Evolutionary conservation across 2,329 filamentous ascomycete species (phyloP), one percentile per base, ranked within the genome.

Genomic region (Gnomoniopsis smithogilvyi): DNA sequence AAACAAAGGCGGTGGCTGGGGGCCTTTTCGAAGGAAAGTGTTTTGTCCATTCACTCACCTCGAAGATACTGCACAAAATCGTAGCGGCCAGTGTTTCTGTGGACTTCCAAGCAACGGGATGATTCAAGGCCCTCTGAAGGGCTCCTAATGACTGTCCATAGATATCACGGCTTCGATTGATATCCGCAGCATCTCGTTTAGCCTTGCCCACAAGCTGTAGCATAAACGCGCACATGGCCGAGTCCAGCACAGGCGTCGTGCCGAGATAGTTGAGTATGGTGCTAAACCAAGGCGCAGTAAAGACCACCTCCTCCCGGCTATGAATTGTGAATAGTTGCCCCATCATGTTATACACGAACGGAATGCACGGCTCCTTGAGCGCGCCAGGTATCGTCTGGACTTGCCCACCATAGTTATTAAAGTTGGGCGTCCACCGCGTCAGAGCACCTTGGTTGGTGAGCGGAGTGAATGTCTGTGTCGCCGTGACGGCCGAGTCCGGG

Each of bases 1-100:
- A 30, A 4, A 8, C 4, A 30, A 30, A 8, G 4, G 26, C 26
- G 8, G 26, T 30, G 26, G 4, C 26, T 8, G 8, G 26, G 26
- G 26, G 8, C 4, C 26, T 8, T 30, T n/a, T 41, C 6, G 36
- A 41, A 14, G 36, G 36, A 14, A 8, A 12, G 36, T 41, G 15
- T n/a, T 15, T 10, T 2, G 10, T 19, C 11, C 10, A 14, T 21
- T 38, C 3, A 53, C 55, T 50, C 66, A 76, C 72, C 70, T 76
- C 75, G 36, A 71, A 76, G 17, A 74, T 64, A 55, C 74, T 74
- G 45, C 77, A 64, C 43, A 78, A 62, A 64, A 77, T 75, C 48
- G 73, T 69, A 2, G 78, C 66, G 54, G 73, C 76, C 26, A 76
- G 64, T n/a, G 75, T 78, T 64, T 77, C 75, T 1, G 73, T 67